Base-by-base conservation (phyloP, 2,329 filamentous ascomycete genomes). In the Talaromyces rugulosus region DNA sequence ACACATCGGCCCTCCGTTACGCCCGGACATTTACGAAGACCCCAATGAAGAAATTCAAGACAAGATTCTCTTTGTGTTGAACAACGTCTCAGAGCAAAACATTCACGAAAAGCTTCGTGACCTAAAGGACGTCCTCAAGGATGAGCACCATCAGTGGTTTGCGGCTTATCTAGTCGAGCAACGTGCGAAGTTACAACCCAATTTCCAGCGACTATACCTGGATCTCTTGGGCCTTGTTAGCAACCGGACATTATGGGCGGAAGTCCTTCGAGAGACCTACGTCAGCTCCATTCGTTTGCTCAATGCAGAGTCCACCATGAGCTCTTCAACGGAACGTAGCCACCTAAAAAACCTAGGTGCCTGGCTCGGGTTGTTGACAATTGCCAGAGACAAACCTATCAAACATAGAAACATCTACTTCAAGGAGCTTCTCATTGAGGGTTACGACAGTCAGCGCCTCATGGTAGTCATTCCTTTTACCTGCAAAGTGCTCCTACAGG, bases 391-490 rank as follows among this genome's bases (percentile, higher is more conserved):
- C 72, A 94, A 94, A 72, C 95, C 95, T 0, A 96, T 99, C 78
- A 93, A 94, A 71, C 93, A 97, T 74, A 92, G 89, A 71, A 96
- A 98, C 72, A 93, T 99, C 64, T 96, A 94, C 1, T 98, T 99
- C 83, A 96, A 96, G 76, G 92, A 98, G 70, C 82, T 99, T 5
- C 84, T 99, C 4, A 88, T 97, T 52, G 95, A 99, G 76, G 95
- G 91, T 0, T 93, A 94, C 67, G 92, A 98, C 69, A 95, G 91
- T 2, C 92, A 98, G 75, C 87, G 95, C 56, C 83, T 99, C 33
- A 85, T 96, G 44, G 87, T 98, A 44, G 94, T 95, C 55, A 96
- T 99, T 63, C 95, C 95, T 0, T 99, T 99, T 74, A 95, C 96
- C 59, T 99, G 95, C 85, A 98, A 97, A 77, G 92, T 97, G 5